phyloP scores from a whole-genome alignment of 2,329 filamentous ascomycete genomes.

The Alternaria sp. region DNA sequence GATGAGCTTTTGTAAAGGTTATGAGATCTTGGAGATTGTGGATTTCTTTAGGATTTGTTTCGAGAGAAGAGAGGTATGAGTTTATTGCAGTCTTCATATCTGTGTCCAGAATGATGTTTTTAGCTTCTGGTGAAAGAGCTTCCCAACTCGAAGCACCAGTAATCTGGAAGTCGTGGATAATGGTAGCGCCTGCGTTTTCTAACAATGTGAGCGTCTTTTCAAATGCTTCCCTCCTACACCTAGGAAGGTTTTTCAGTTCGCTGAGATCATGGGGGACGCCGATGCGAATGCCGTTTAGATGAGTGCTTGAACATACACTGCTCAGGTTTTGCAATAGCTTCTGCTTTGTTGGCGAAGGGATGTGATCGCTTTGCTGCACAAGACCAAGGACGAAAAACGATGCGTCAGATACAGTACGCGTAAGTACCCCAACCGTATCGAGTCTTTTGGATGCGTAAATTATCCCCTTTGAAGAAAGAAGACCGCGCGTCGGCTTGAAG shows the following conservation, averaged over 20 bases:
- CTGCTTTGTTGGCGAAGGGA: not conserved
- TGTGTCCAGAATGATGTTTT: slow-evolving; percentile 57
- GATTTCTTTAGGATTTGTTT: slow-evolving; percentile 64
- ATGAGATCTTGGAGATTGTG: slow-evolving; percentile 60
- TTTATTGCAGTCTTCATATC: slow-evolving; percentile 66
- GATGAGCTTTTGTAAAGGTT: slow-evolving; percentile 61
- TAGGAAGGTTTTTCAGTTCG: not conserved
- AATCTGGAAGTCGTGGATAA: slow-evolving; percentile 35
- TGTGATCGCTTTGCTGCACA: not conserved
- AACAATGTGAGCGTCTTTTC: slow-evolving; percentile 7
- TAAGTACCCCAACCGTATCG: slow-evolving; percentile 63
- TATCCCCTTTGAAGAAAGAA: slow-evolving; percentile 66
- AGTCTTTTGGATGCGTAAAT: slow-evolving; percentile 66
- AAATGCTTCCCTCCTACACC: slow-evolving; percentile 14
- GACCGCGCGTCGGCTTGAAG: slow-evolving; percentile 50
- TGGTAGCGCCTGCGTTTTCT: slow-evolving; percentile 15
- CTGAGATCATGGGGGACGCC: slow-evolving; percentile 11
- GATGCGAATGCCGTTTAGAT: slow-evolving; percentile 16
- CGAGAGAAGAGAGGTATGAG: slow-evolving; percentile 63
- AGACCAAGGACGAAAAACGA: slow-evolving; percentile 56
- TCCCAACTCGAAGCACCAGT: slow-evolving; percentile 49
- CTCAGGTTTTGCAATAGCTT: not conserved
- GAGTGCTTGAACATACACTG: slow-evolving; percentile 14
- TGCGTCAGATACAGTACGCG: slow-evolving; percentile 62
- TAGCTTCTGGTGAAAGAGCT: slow-evolving; percentile 51